These are phyloP conservation scores for Collybiopsis confluens DNA, from an alignment of 768 basidiomycete genomes.

Conservation along the genomic window DNA sequence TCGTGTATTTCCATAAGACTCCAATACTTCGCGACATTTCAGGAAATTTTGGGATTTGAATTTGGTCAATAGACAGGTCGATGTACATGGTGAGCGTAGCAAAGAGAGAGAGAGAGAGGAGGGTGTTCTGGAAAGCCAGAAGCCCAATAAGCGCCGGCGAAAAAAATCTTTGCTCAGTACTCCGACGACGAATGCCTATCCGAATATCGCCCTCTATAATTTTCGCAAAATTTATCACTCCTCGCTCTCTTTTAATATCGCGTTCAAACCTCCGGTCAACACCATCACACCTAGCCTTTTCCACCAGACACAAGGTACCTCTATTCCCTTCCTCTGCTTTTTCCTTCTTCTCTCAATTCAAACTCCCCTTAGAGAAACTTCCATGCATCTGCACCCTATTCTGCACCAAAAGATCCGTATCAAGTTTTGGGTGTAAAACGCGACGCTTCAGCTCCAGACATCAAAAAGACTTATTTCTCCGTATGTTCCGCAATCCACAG, in stretches of 20 bases:
- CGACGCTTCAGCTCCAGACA: slow-evolving; percentile 80
- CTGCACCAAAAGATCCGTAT: slow-evolving; percentile 81
- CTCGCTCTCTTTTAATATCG: slow-evolving; percentile 37
- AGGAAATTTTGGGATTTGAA: too few species aligned
- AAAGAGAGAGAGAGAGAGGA: too few species aligned
- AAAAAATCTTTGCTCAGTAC: slow-evolving; percentile 4
- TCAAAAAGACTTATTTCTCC: slow-evolving; percentile 96
- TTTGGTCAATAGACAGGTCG: too few species aligned
- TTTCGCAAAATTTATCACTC: slow-evolving; percentile 45
- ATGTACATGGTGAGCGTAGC: too few species aligned
- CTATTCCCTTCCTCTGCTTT: slow-evolving; percentile 8
- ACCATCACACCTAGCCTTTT: slow-evolving; percentile 15
- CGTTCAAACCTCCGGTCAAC: slow-evolving; percentile 32
- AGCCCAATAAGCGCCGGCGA: too few species aligned
- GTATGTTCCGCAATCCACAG: slow-evolving; percentile 42
- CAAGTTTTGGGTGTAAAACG: slow-evolving; percentile 82
- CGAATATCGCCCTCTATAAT: too few species aligned
- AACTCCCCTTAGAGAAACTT: slow-evolving; percentile 59
- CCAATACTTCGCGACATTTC: too few species aligned
- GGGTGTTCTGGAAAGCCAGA: too few species aligned
- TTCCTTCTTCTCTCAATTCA: slow-evolving; percentile 8
- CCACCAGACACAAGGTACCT: slow-evolving; percentile 42
- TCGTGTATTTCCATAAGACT: too few species aligned
- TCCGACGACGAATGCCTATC: slow-evolving; percentile 38
- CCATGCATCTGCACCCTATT: slow-evolving; percentile 59